Conservation (phyloP, 345 rosid genomes). For the Capsella bursapastoris region DNA sequence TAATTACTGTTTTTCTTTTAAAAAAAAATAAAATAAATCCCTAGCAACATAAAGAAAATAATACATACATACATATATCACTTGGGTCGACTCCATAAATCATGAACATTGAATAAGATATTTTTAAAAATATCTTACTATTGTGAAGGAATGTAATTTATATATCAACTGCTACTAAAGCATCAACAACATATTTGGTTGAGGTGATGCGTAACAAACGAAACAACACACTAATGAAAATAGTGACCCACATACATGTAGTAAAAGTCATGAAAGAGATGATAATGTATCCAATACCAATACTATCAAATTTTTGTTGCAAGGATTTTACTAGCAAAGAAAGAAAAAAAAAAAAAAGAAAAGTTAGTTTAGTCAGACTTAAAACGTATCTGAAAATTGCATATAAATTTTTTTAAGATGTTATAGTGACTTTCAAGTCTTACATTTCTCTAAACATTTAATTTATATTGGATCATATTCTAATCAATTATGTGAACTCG, state of each 20-base stretch:
- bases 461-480: not conserved
- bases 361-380: not conserved
- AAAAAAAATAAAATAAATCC: too few species aligned
- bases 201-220: not conserved
- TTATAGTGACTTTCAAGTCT: too few species aligned
- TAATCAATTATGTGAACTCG: not conserved
- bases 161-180: constrained; percentile 1
- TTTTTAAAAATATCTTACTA: not conserved
- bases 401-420: too few species aligned
- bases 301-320: too few species aligned
- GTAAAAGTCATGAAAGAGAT: not conserved
- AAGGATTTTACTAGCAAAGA: too few species aligned
- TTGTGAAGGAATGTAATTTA: not conserved
- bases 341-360: too few species aligned
- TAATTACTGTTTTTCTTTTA: not conserved
- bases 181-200: constrained; percentile 13
- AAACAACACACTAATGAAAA: not conserved
- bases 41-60: too few species aligned
- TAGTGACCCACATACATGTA: too few species aligned
- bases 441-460: too few species aligned
- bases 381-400: too few species aligned
- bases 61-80: too few species aligned
- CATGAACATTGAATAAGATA: not conserved
- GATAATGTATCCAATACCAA: too few species aligned
- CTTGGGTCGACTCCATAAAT: not conserved